These are phyloP conservation scores for Agaricus blazei DNA, from an alignment of 768 basidiomycete species.

Conservation along the genomic window DNA sequence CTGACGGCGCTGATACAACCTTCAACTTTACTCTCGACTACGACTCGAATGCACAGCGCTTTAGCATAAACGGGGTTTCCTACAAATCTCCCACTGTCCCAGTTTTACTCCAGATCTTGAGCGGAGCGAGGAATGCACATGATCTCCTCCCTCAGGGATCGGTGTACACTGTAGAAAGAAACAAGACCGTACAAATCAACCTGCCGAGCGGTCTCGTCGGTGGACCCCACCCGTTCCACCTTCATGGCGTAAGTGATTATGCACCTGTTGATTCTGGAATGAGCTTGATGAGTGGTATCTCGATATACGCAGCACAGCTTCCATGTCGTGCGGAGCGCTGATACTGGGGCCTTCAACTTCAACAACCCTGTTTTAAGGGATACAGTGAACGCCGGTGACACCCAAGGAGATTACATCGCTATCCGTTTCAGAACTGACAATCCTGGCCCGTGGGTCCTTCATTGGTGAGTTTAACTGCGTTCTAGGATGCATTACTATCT, in stretches of 20 bases:
- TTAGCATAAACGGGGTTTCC: slow-evolving; percentile 17
- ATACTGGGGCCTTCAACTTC: slow-evolving; percentile 29
- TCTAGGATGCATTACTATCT: background rate
- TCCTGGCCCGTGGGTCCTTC: slow-evolving; percentile 56
- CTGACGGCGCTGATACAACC: slow-evolving; percentile 28
- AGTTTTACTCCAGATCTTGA: slow-evolving; percentile 35
- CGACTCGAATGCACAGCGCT: slow-evolving; percentile 25
- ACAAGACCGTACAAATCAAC: slow-evolving; percentile 47
- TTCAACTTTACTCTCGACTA: slow-evolving; percentile 16
- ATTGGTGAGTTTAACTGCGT: slow-evolving; percentile 23
- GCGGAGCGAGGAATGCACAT: slow-evolving; percentile 28
- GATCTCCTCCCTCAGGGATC: slow-evolving; percentile 34
- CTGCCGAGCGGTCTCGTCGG: slow-evolving; percentile 24
- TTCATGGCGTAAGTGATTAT: slow-evolving; percentile 36
- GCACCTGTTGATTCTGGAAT: background rate
- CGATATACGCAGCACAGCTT: slow-evolving; percentile 24
- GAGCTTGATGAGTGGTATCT: background rate
- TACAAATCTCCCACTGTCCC: slow-evolving; percentile 29
- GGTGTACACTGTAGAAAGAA: slow-evolving; percentile 37
- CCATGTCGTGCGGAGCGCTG: slow-evolving; percentile 37
- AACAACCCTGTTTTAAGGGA: slow-evolving; percentile 51
- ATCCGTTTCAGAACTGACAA: slow-evolving; percentile 64
- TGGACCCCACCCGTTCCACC: slow-evolving; percentile 37
- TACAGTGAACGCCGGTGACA: slow-evolving; percentile 37
- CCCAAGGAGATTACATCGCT: slow-evolving; percentile 37